A percentile compares a stretch with the other conserved stretches of the same genome.
Conservation (phyloP, 441 rosid genomes). For the Gossypium davidsonii region DNA sequence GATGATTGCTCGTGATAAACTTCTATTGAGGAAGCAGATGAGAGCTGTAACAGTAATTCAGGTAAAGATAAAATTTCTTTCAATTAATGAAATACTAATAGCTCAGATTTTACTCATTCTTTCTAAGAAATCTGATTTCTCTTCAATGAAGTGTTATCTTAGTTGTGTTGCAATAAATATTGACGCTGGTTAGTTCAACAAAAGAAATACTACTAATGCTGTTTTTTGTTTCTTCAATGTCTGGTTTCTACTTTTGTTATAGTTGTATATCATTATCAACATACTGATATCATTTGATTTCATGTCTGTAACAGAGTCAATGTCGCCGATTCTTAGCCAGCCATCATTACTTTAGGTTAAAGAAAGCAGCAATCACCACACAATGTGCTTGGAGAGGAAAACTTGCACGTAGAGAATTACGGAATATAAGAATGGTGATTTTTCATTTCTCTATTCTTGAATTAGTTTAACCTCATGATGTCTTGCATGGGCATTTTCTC, state of each 20-base stretch:
- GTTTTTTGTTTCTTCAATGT: slow-evolving; percentile 7
- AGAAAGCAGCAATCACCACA: slow-evolving; percentile 52
- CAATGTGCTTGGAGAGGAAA: slow-evolving; percentile 81
- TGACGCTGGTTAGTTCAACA: background rate
- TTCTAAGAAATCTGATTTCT: background rate
- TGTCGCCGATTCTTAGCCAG: slow-evolving; percentile 49
- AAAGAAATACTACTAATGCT: slow-evolving; percentile 9
- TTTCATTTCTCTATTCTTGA: slow-evolving; percentile 5
- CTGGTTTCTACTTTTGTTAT: background rate
- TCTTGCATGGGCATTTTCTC: background rate
- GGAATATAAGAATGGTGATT: slow-evolving; percentile 67
- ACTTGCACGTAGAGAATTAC: slow-evolving; percentile 65
- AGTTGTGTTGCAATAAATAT: background rate
- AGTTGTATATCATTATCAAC: background rate
- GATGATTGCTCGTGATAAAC: slow-evolving; percentile 62
- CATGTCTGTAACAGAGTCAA: slow-evolving; percentile 50
- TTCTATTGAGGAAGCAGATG: slow-evolving; percentile 40
- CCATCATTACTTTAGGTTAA: slow-evolving; percentile 38
- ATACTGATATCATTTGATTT: background rate
- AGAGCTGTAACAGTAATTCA: slow-evolving; percentile 65
- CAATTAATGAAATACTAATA: slow-evolving; percentile 1
- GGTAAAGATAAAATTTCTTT: slow-evolving; percentile 37
- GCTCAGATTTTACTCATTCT: background rate
- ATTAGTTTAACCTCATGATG: slow-evolving; percentile 7
- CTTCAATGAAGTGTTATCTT: background rate